phyloP scores from a whole-genome alignment of 129 eudicot species.

The Saposhnikovia divaricata region DNA sequence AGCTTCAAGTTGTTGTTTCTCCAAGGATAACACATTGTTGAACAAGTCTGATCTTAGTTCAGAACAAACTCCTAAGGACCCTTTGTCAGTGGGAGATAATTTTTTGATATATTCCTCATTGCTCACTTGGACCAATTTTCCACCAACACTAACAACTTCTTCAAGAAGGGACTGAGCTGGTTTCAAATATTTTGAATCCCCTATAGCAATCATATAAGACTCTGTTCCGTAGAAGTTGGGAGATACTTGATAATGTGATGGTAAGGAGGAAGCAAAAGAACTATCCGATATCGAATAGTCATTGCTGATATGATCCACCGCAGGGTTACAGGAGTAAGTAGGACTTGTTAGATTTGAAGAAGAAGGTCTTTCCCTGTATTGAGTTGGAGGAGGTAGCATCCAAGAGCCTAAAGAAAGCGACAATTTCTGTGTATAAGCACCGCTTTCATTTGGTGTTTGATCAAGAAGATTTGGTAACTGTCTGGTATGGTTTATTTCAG shows the following conservation, averaged over 20 bases:
- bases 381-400: conserved; percentile 8
- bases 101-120: conserved; percentile 39
- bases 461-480: conserved; percentile 40
- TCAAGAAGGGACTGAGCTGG: conserved; percentile 76
- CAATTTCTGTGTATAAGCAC: conserved; percentile 41
- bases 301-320: neutral
- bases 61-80: conserved; percentile 40
- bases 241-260: conserved; percentile 24
- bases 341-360: conserved; percentile 20
- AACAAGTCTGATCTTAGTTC: conserved; percentile 58
- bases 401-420: conserved; percentile 71
- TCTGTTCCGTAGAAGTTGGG: conserved; percentile 37
- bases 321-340: conserved; percentile 20
- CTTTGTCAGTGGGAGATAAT: conserved; percentile 40
- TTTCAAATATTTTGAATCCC: conserved; percentile 56
- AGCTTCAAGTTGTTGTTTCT: conserved; percentile 54
- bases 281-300: conserved; percentile 27
- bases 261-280: conserved; percentile 20
- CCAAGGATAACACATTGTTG: conserved; percentile 35
- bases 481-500: conserved; percentile 31
- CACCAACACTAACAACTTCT: conserved; percentile 53
- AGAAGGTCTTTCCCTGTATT: conserved; percentile 23
- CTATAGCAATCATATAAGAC: conserved; percentile 28
- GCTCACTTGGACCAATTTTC: conserved; percentile 35
- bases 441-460: conserved; percentile 26